A percentile compares a stretch with the other conserved stretches of the same genome.
These are phyloP conservation scores for Mycena rosella DNA, from an alignment of 768 basidiomycete species.

Conservation along the genomic window DNA sequence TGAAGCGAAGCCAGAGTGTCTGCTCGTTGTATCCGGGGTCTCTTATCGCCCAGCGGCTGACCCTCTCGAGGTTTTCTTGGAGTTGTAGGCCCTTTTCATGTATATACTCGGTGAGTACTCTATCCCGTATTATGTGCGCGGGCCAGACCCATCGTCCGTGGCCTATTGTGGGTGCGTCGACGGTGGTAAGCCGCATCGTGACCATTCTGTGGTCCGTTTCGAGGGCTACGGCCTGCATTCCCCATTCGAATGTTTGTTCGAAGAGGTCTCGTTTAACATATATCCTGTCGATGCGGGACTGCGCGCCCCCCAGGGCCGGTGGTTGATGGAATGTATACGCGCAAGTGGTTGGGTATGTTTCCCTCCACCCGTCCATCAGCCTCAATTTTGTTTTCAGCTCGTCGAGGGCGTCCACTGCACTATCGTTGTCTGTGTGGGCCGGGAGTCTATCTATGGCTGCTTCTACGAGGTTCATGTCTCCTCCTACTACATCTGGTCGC, in stretches of 20 bases:
- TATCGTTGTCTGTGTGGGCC: background rate
- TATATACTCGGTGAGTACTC: background rate
- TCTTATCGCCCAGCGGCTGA: background rate
- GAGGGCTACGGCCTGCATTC: background rate
- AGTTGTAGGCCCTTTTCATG: background rate
- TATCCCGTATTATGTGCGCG: background rate
- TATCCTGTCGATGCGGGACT: too few relatives aligned
- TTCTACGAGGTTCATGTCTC: too few relatives aligned
- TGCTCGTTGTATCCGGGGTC: background rate
- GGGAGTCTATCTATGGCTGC: slow-evolving; percentile 30
- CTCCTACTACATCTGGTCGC: too few relatives aligned
- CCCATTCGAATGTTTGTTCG: background rate
- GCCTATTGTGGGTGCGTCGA: background rate
- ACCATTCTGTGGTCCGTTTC: background rate
- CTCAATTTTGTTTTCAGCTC: background rate
- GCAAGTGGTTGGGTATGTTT: background rate
- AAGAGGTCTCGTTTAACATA: background rate
- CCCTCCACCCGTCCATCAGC: background rate
- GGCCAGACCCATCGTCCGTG: background rate
- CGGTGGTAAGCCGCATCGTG: background rate
- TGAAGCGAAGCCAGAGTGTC: background rate
- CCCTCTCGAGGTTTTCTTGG: background rate
- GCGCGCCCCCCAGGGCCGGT: too few relatives aligned
- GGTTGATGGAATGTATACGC: background rate
- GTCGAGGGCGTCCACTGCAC: background rate